Base-by-base conservation (phyloP, 2,329 filamentous ascomycete species). In the Sclerotinia glacialis region DNA sequence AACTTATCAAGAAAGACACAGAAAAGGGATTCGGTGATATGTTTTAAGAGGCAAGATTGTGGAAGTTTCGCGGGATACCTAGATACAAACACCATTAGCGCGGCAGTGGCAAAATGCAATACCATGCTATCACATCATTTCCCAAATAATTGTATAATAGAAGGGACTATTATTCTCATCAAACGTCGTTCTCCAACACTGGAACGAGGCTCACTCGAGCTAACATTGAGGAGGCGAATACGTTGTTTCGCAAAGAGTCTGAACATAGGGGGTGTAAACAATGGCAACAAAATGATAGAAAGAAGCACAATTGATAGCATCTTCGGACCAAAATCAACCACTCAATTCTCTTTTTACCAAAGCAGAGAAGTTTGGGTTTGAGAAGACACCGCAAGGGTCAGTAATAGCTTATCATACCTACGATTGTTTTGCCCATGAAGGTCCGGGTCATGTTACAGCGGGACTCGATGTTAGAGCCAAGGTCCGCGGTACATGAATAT, bases 21-120 rank as follows among this genome's bases (percentile, higher is more conserved):
- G 93, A 97, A 77, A 97, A 97, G 80, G 88, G 89, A 21, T 90
- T 99, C 70, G 86, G 92, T 71, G 93, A 96, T 77, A 80, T 99
- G 68, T 88, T 97, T 72, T 95, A 73, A n/a, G 21, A n/a, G 37
- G 46, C 16, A 16, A n/a, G 11, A 28, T 26, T 21, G 44, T 46
- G 12, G 14, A 52, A 60, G 44, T n/a, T 23, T 18, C 46, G 37
- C 31, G 3, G 34, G 23, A 61, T 42, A 23, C 26, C 11, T 61
- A 11, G 18, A 6, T 59, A 49, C 21, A n/a, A 42, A 65, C 4
- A 60, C 18, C 23, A 53, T 60, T 28, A 21, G 31, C 58, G 46
- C 54, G 14, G 34, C 37, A 46, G 63, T 44, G 59, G 31, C 44
- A 49, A 37, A 60, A 42, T 37, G 21, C 23, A 26, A 53, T 53